Percentiles rank a stretch among this genome's conserved stretches.
Conservation (phyloP, 192 early-diverging fungal genomes). For the Coemansia aciculifera region DNA sequence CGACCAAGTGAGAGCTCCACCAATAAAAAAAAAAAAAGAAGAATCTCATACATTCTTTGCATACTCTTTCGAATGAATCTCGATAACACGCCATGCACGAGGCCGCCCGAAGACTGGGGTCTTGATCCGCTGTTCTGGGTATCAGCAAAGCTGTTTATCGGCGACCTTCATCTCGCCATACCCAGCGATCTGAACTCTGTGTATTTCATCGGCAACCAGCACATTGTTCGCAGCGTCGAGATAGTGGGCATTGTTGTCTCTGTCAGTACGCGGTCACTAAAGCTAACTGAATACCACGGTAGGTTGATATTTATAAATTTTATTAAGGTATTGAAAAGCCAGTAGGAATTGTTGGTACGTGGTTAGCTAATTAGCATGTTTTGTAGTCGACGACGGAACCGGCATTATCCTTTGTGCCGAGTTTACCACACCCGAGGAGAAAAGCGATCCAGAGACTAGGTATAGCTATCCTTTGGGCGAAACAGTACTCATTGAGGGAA, state of each 20-base stretch:
- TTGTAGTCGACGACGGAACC: conserved; percentile 50
- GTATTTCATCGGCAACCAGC: conserved; percentile 44
- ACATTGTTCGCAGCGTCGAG: conserved; percentile 35
- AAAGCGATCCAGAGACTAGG: conserved; percentile 8
- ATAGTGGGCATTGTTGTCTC: conserved; percentile 47
- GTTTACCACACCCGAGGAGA: conserved; percentile 34
- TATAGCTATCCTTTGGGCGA: conserved; percentile 21
- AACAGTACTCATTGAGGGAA: conserved; percentile 36
- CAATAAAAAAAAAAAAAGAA: not conserved
- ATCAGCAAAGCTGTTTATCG: conserved; percentile 47
- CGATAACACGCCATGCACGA: conserved; percentile 18
- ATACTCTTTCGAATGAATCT: conserved; percentile 20
- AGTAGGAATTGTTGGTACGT: not conserved
- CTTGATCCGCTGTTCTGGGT: conserved; percentile 54
- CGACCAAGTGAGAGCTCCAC: not conserved
- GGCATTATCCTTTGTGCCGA: conserved; percentile 43
- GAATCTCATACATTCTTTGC: not conserved
- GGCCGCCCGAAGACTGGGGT: conserved; percentile 30
- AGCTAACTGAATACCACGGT: conserved; percentile 33
- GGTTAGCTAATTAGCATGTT: not conserved
- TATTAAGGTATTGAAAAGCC: not conserved
- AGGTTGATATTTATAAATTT: not conserved
- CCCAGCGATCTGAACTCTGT: conserved; percentile 25
- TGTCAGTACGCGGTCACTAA: conserved; percentile 20
- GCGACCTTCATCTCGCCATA: conserved; percentile 29